phyloP scores from a whole-genome alignment of 192 early-diverging fungal species.

The Podila epicladia region DNA sequence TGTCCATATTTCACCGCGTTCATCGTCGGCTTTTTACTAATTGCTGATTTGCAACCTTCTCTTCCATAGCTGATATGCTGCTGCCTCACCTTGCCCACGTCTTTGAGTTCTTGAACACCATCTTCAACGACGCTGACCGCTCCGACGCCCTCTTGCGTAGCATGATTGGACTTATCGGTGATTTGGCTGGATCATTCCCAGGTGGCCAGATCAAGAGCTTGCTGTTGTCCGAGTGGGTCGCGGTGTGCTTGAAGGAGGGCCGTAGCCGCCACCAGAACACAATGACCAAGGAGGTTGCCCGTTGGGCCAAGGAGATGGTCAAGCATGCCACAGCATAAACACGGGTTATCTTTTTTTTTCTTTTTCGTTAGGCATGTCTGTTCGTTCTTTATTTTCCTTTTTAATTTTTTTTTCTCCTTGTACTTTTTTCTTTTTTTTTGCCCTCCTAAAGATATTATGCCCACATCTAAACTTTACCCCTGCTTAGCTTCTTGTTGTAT shows the following conservation, averaged over 20 bases:
- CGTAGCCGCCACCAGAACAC: constrained; percentile 64
- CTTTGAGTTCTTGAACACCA: constrained; percentile 80
- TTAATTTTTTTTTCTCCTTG: neutral
- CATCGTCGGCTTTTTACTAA: neutral
- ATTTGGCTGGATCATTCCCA: constrained; percentile 91
- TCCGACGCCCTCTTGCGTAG: constrained; percentile 74
- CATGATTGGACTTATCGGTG: constrained; percentile 92
- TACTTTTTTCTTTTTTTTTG: constrained; percentile 2
- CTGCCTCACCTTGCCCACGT: constrained; percentile 71
- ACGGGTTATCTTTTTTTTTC: neutral
- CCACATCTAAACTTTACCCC: constrained; percentile 8
- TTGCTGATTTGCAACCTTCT: constrained; percentile 7
- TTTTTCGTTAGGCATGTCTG: neutral
- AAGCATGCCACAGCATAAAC: constrained; percentile 61
- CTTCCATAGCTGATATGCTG: constrained; percentile 67
- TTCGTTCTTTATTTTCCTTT: constrained; percentile 1
- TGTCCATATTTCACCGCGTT: neutral
- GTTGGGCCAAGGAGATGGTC: constrained; percentile 77
- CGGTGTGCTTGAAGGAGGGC: constrained; percentile 78
- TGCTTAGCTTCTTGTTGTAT: neutral
- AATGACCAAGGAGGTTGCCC: constrained; percentile 66
- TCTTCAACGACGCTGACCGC: constrained; percentile 70
- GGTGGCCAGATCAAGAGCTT: constrained; percentile 73
- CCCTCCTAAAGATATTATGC: constrained; percentile 24
- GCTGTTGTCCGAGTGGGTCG: constrained; percentile 82